A percentile compares a stretch with the other conserved stretches of the same genome.
phyloP scores from a whole-genome alignment of 441 rosid genomes.

The Francoa sonchifolia region DNA sequence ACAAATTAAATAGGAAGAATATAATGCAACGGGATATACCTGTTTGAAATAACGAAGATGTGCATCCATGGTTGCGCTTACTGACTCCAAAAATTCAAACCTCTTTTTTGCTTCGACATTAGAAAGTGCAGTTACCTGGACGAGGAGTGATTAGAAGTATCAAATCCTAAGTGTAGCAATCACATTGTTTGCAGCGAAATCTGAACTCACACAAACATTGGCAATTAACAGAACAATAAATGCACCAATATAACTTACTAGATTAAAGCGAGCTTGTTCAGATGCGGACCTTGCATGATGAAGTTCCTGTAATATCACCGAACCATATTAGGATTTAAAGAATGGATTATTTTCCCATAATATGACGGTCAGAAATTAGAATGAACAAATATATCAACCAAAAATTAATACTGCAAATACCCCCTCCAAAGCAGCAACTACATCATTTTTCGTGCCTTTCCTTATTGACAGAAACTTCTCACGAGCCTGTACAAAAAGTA shows the following conservation, averaged over 20 bases:
- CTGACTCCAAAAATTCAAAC: conserved; percentile 85
- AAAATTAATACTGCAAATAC: conserved; percentile 25
- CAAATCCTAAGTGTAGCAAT: conserved; percentile 2
- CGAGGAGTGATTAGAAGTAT: neutral
- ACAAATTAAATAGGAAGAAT: neutral
- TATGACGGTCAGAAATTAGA: conserved; percentile 6
- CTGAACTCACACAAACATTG: neutral
- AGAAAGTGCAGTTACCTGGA: conserved; percentile 70
- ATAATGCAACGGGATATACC: conserved; percentile 24
- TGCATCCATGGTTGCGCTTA: conserved; percentile 87
- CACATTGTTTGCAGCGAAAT: conserved; percentile 4
- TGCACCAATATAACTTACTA: conserved; percentile 29
- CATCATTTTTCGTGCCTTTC: conserved; percentile 80
- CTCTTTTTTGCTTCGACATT: conserved; percentile 80
- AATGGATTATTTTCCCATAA: conserved; percentile 9
- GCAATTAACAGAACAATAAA: neutral
- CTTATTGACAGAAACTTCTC: conserved; percentile 91
- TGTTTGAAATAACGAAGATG: conserved; percentile 89
- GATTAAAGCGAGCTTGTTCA: conserved; percentile 78
- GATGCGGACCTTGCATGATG: conserved; percentile 59
- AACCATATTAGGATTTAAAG: conserved; percentile 33
- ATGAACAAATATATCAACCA: neutral
- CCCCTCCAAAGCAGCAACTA: conserved; percentile 75
- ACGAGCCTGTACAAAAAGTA: conserved; percentile 64
- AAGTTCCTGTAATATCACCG: conserved; percentile 65